Conservation (phyloP, 805 yeast genomes). For the Torulaspora quercuum region DNA sequence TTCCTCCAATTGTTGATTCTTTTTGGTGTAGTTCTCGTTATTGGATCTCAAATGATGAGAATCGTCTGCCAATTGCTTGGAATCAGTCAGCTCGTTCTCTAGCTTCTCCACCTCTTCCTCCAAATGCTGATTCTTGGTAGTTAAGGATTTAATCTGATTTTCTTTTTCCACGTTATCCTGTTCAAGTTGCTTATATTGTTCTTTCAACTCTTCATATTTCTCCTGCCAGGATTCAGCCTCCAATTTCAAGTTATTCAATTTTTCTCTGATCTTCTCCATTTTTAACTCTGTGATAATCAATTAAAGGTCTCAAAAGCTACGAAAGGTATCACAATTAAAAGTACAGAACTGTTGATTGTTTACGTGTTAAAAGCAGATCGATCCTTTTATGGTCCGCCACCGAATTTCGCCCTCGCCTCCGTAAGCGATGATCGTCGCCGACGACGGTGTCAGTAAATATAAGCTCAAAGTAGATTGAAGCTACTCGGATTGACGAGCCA, state of each 20-base stretch:
- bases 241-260: conserved; percentile 81
- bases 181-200: conserved; percentile 81
- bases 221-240: conserved; percentile 98
- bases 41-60: conserved; percentile 82
- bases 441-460: too few relatives aligned
- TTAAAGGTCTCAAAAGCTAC: too few relatives aligned
- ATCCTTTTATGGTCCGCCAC: too few relatives aligned
- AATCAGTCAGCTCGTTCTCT: conserved; percentile 28
- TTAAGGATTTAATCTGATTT: conserved; percentile 88
- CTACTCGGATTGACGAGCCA: too few relatives aligned
- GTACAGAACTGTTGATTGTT: too few relatives aligned
- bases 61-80: conserved; percentile 85
- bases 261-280: conserved; percentile 64
- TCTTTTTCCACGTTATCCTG: conserved; percentile 91
- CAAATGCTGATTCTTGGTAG: conserved; percentile 84
- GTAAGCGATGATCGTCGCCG: too few relatives aligned
- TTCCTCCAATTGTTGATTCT: conserved; percentile 82
- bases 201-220: conserved; percentile 82
- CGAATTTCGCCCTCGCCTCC: too few relatives aligned
- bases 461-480: too few relatives aligned
- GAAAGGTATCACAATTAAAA: too few relatives aligned
- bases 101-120: conserved; percentile 75
- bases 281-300: conserved; percentile 13
- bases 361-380: too few relatives aligned
- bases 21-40: conserved; percentile 87